Evolutionary conservation across 164 flowering plant species (phyloP), one percentile per base, ranked within the genome.

Genomic region (Tetracentron sinense): DNA sequence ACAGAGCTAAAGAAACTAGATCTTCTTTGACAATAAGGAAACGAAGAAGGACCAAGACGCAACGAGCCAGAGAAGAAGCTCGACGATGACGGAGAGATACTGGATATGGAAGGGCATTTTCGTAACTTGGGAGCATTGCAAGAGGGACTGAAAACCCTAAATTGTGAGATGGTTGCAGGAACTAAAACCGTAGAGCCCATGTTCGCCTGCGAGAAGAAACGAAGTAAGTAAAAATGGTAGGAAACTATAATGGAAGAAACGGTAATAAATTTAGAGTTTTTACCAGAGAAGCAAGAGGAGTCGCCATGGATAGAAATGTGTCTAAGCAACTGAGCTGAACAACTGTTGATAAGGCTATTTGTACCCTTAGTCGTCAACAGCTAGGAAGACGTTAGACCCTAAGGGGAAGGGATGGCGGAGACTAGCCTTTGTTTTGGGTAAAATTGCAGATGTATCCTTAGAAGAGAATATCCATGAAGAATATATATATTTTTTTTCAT

Each of bases 271-370:
- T n/a, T 3, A 0, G 15, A 62, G 21, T 16, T 16, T 22, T 38
- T 79, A 77, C 82, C 69, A 74, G 72, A 25, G 75, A 48, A 23
- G 76, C 23, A 6, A 72, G 50, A 21, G 77, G 29, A 65, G 76
- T 58, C 58, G 82, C 82, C 81, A 81, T 81, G 42, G 69, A 58
- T 31, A 70, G 51, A 59, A 58, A n/a, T 30, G 53, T 21, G 58
- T 4, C 38, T 1, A 2, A 38, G 44, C 44, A 38, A 16, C 44
- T 12, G 5, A 38, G 44, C 44, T 3, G 44, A 38, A 38, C 44
- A n/a, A 3, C 8, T 38, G 44, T 16, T 38, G 44, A 10, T 4
- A 38, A 10, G 8, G 44, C 15, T 38, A n/a, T n/a, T n/a, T n/a
- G n/a, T n/a, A n/a, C n/a, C n/a, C n/a, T n/a, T n/a, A n/a, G n/a